A percentile compares a stretch with the other conserved stretches of the same genome.
phyloP scores from a whole-genome alignment of 306 rosid species.

The Cicer cuneatum region DNA sequence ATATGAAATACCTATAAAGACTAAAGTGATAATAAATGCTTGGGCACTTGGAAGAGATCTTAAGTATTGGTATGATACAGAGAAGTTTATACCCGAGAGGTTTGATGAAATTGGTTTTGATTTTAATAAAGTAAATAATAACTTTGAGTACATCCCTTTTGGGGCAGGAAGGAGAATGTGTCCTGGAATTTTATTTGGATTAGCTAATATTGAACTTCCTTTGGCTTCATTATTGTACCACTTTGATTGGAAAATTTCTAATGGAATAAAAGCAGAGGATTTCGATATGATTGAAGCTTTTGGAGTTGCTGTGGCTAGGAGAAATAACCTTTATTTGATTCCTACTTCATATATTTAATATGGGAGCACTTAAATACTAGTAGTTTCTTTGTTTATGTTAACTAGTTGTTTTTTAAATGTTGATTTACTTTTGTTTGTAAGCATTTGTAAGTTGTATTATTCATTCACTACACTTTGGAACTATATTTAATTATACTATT shows the following conservation, averaged over 20 bases:
- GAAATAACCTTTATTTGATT: conserved; percentile 41
- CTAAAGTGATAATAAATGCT: too few species aligned
- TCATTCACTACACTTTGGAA: too few species aligned
- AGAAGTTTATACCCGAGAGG: conserved; percentile 48
- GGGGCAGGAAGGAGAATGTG: conserved; percentile 15
- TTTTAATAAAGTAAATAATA: neutral
- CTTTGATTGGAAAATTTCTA: conserved; percentile 43
- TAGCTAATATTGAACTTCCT: conserved; percentile 42
- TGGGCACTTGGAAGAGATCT: conserved; percentile 49
- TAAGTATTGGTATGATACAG: conserved; percentile 41
- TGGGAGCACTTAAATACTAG: too few species aligned
- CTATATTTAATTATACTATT: too few species aligned
- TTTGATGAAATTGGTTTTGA: conserved; percentile 20
- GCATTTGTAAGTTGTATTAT: too few species aligned
- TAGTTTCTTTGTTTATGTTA: too few species aligned
- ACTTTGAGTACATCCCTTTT: too few species aligned
- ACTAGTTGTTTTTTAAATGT: too few species aligned
- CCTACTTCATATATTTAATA: conserved; percentile 23
- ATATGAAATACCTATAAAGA: too few species aligned
- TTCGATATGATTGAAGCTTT: conserved; percentile 44
- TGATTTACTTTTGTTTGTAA: too few species aligned
- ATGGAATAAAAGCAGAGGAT: conserved; percentile 42
- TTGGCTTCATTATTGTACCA: conserved; percentile 35
- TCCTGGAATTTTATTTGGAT: conserved; percentile 21
- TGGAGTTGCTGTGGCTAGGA: conserved; percentile 37